Base-by-base conservation (phyloP, 2,329 filamentous ascomycete species). In the Aspergillus sergii region DNA sequence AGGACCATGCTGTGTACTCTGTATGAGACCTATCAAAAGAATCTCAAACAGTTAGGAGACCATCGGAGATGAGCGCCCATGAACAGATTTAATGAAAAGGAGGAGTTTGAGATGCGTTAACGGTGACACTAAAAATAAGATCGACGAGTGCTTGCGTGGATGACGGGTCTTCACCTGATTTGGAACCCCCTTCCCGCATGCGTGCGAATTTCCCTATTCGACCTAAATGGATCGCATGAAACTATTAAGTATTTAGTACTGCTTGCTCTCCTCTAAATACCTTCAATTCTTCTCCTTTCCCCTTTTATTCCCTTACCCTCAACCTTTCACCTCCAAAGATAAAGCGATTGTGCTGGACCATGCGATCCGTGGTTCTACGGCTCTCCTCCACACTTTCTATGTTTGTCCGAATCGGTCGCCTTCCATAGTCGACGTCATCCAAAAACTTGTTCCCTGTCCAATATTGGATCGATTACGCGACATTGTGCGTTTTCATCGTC, bases 141-240 rank as follows among this genome's bases (percentile, higher is more conserved):
- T 71, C 69, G 65, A 63, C 69, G 58, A 51, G 46, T 59, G 69
- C 64, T 71, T 71, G 68, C 69, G 69, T 70, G 69, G 69, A 70
- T 66, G 65, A 68, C 67, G 67, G 66, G 66, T 57, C 60, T 59
- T 58, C 57, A 67, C 60, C 55, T 61, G 61, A 65, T 62, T 66
- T 56, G 64, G 66, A 41, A 53, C 60, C 46, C n/a, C 28, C n/a
- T 51, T 57, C 45, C 63, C 60, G 36, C 51, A 54, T 60, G 51
- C 63, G 60, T 64, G 55, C 36, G 46, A 41, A 59, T 53, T 55
- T 45, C 48, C 32, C 32, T 36, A 23, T 55, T 55, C 32, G 21
- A 39, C 51, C 32, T 26, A 39, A 55, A 21, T 8, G n/a, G 39
- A 26, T 14, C 28, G 26, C 16, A 32, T 23, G n/a, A 16, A 26